Percentiles rank a stretch among this genome's conserved stretches.
Evolutionary conservation across 1,139 yeast species (phyloP).

Genomic region (Saccharomycopsis hybrid): DNA sequence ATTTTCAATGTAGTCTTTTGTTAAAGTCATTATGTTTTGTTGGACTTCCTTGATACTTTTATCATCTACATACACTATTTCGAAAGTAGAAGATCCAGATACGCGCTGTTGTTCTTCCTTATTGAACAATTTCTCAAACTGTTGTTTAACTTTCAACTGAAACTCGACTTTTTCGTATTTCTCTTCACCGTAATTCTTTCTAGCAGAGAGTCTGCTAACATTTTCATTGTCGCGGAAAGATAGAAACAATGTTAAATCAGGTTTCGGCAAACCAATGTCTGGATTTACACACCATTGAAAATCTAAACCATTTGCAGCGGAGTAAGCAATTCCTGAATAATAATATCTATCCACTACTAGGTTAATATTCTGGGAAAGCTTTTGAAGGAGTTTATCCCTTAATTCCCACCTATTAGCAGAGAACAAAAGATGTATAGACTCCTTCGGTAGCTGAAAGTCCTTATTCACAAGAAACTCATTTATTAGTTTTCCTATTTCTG

Average conservation of each 20-base stretch:
- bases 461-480: constrained; percentile 60
- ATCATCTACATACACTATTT: constrained; percentile 53
- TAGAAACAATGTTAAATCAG: constrained; percentile 77
- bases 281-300: constrained; percentile 73
- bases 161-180: constrained; percentile 73
- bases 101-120: constrained; percentile 26
- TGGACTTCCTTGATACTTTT: constrained; percentile 52
- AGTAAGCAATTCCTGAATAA: constrained; percentile 90
- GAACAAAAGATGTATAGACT: constrained; percentile 80
- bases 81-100: constrained; percentile 31
- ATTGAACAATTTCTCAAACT: constrained; percentile 46
- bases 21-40: constrained; percentile 22
- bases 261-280: constrained; percentile 79
- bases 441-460: constrained; percentile 49
- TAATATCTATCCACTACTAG: constrained; percentile 82
- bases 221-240: constrained; percentile 42
- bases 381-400: constrained; percentile 39
- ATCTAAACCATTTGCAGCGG: constrained; percentile 75
- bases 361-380: constrained; percentile 46
- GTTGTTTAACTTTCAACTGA: constrained; percentile 58
- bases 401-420: constrained; percentile 95
- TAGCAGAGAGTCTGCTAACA: constrained; percentile 38
- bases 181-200: constrained; percentile 90
- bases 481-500: constrained; percentile 74
- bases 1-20: constrained; percentile 8